Conservation (phyloP, 1,139 yeast species). For the Blastobotrys buckinghamii region DNA sequence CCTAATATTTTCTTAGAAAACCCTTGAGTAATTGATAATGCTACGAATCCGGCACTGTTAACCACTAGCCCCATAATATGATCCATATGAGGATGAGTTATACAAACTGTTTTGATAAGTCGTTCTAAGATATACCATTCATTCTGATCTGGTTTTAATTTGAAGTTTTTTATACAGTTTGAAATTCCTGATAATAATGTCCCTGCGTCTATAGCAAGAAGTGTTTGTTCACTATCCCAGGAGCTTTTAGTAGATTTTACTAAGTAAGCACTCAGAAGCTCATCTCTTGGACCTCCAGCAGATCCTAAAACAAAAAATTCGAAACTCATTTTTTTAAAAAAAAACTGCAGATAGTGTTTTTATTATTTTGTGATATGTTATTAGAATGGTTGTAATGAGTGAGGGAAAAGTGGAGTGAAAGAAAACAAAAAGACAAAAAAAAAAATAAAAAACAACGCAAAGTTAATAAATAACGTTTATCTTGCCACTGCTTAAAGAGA, state of each 20-base stretch:
- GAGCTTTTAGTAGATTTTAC: slow-evolving; percentile 48
- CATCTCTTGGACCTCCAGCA: slow-evolving; percentile 29
- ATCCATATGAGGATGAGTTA: slow-evolving; percentile 84
- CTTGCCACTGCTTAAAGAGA: too few relatives aligned
- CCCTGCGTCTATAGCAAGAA: slow-evolving; percentile 80
- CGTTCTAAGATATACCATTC: slow-evolving; percentile 31
- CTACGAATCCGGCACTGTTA: slow-evolving; percentile 56
- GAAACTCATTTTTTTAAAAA: too few relatives aligned
- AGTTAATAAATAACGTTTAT: too few relatives aligned
- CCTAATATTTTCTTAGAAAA: slow-evolving; percentile 48
- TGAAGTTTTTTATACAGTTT: slow-evolving; percentile 25
- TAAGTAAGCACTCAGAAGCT: slow-evolving; percentile 41
- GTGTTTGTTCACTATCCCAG: too few relatives aligned
- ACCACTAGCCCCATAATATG: slow-evolving; percentile 65
- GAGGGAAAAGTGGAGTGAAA: not conserved
- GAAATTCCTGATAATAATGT: slow-evolving; percentile 56
- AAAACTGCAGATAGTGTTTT: not conserved
- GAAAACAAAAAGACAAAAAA: not conserved
- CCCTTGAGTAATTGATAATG: slow-evolving; percentile 16
- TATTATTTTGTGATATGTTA: too few relatives aligned
- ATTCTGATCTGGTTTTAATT: not conserved
- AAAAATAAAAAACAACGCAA: too few relatives aligned
- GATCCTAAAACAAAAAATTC: slow-evolving; percentile 9
- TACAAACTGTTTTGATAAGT: slow-evolving; percentile 41
- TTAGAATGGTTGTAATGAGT: too few relatives aligned